Evolutionary conservation across 2,329 filamentous ascomycete species (phyloP).

Genomic region (Myriosclerotinia scirpicola): DNA sequence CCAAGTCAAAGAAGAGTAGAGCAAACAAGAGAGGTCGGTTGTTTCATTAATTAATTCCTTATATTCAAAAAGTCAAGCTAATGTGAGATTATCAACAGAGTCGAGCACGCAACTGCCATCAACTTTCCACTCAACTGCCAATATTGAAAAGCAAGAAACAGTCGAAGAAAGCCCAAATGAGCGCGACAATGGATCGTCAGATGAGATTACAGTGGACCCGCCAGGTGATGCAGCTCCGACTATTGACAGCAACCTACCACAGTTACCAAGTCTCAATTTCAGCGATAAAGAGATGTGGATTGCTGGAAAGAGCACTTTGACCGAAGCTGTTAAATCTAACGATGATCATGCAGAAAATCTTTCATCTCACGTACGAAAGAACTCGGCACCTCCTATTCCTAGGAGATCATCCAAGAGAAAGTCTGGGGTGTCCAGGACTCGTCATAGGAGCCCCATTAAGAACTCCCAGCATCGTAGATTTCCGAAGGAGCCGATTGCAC

Average conservation of each 20-base stretch:
- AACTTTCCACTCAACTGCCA: neutral
- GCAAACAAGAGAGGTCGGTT: constrained; percentile 4
- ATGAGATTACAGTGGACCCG: neutral
- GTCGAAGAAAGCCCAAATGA: neutral
- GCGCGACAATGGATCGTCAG: neutral
- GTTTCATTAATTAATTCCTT: neutral
- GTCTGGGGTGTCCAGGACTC: constrained; percentile 23
- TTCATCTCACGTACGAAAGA: constrained; percentile 26
- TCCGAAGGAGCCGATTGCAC: neutral
- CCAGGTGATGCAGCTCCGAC: neutral
- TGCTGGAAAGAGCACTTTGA: neutral
- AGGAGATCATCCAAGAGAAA: constrained; percentile 34
- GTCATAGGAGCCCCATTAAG: constrained; percentile 4
- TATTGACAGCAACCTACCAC: neutral
- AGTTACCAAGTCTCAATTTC: constrained; percentile 17
- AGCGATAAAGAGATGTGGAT: constrained; percentile 8
- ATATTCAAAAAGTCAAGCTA: constrained; percentile 10
- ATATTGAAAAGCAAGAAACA: neutral
- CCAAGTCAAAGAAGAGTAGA: constrained; percentile 17
- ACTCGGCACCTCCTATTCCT: constrained; percentile 31
- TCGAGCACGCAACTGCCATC: neutral
- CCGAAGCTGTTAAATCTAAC: neutral
- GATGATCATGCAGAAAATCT: neutral
- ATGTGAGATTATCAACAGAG: neutral
- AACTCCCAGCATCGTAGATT: neutral